Evolutionary conservation across 805 yeast genomes (phyloP).

Genomic region (Candida arabinofermentans): DNA sequence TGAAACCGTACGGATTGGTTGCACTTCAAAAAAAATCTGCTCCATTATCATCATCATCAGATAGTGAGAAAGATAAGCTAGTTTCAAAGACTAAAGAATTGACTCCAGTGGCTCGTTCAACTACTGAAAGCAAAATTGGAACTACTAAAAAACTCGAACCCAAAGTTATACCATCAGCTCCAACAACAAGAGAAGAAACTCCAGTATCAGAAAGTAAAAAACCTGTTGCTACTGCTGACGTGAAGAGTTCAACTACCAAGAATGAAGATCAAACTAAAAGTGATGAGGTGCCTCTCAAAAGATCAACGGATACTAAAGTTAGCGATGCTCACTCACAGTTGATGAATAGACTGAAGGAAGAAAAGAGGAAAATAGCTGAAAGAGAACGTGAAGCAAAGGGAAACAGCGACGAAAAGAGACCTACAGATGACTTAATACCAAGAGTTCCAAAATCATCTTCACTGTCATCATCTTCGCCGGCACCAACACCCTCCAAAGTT

Average conservation of each 20-base stretch:
- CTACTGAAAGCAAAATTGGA: background rate
- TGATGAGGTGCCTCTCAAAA: background rate
- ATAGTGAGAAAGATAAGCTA: background rate
- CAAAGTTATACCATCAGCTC: background rate
- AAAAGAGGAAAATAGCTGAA: background rate
- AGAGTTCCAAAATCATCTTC: background rate
- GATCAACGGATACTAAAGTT: background rate
- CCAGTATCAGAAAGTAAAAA: too few species aligned
- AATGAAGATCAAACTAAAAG: too few species aligned
- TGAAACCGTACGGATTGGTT: constrained; percentile 30
- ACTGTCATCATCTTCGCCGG: too few species aligned
- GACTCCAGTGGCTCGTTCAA: too few species aligned
- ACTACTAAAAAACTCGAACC: background rate
- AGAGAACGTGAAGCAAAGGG: background rate
- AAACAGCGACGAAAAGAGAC: too few species aligned
- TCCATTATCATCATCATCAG: background rate
- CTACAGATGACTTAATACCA: background rate
- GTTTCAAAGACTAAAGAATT: background rate
- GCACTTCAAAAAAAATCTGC: constrained; percentile 16
- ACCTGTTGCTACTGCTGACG: too few species aligned
- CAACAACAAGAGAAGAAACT: background rate
- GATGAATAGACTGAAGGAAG: background rate
- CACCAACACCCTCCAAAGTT: too few species aligned
- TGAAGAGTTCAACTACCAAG: too few species aligned
- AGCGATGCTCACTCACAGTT: background rate